Evolutionary conservation across 192 early-diverging fungal genomes (phyloP), one percentile per base, ranked within the genome.

Genomic region (Chytriomyces sp.): DNA sequence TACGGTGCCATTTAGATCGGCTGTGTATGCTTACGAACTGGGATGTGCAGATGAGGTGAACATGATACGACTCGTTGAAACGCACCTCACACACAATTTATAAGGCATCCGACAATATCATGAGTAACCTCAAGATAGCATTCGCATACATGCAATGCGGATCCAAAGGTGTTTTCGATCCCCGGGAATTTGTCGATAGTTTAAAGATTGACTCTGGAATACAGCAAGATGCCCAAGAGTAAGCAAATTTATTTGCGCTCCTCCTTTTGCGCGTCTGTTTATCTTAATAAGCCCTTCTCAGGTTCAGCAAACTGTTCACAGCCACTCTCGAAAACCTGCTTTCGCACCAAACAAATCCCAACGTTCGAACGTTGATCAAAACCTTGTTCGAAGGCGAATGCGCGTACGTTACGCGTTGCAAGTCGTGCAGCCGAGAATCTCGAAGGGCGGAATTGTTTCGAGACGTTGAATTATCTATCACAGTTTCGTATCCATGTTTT

Each of bases 211-310:
- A 81, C 43, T 44, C 23, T 45, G 62, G 61, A 9, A 65, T 81
- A 11, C 79, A 81, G 50, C 79, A 81, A 44, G 79, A 81, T 65
- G 73, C 73, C 9, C 79, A 76, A 60, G 79, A 81, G 70, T 81
- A 57, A n/a, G 53, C 20, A 35, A 35, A 1, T 2, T 35, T 35
- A 35, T 35, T 35, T 35, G 35, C 35, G 35, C 35, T 35, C 35
- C 35, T 35, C 4, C 35, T 35, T 35, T 35, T 35, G 35, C 35
- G 35, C 35, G 35, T 35, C 35, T 1, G n/a, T 35, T 35, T 35
- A 0, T 35, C 35, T 35, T 35, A 35, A 57, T 3, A 20, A 4
- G 20, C 20, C 53, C 2, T 59, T 23, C 65, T 50, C 47, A 71
- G 69, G 59, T 71, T 71, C 69, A 71, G 69, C 50, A 80, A 75